Conservation (phyloP, 257 asterid genomes). For the Forsythia viridissima region DNA sequence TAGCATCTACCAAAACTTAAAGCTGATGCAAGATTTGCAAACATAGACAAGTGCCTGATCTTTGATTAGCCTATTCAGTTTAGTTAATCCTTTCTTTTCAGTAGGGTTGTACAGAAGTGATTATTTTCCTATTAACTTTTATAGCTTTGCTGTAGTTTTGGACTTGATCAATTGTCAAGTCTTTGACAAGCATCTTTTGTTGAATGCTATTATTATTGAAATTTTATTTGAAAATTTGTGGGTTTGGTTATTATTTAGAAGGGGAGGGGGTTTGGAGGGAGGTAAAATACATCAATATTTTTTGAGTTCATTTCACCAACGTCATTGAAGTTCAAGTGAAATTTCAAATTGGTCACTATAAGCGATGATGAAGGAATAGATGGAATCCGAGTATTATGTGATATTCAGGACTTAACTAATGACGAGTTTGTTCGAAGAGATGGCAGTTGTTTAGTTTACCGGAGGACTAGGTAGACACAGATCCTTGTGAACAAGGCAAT, state of each 20-base stretch:
- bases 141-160: neutral
- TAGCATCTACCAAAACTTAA: neutral
- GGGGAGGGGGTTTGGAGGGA: conserved; percentile 26
- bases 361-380: conserved; percentile 38
- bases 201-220: neutral
- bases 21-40: neutral
- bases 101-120: neutral
- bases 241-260: neutral
- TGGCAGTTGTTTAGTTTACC: conserved; percentile 23
- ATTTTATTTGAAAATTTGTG: no score
- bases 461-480: conserved; percentile 24
- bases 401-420: conserved; percentile 50
- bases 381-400: conserved; percentile 41
- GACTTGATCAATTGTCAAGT: neutral
- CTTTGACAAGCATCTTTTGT: neutral
- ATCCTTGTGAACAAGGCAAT: conserved; percentile 31
- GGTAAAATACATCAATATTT: neutral
- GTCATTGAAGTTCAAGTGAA: no score
- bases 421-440: conserved; percentile 33
- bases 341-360: neutral
- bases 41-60: neutral
- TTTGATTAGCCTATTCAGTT: neutral
- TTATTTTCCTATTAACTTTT: neutral
- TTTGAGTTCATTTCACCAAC: no score
- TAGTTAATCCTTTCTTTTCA: neutral